A percentile compares a stretch with the other conserved stretches of the same genome.
These are phyloP conservation scores for Malus sylvestris DNA, from an alignment of 306 rosid genomes.

Conservation along the genomic window DNA sequence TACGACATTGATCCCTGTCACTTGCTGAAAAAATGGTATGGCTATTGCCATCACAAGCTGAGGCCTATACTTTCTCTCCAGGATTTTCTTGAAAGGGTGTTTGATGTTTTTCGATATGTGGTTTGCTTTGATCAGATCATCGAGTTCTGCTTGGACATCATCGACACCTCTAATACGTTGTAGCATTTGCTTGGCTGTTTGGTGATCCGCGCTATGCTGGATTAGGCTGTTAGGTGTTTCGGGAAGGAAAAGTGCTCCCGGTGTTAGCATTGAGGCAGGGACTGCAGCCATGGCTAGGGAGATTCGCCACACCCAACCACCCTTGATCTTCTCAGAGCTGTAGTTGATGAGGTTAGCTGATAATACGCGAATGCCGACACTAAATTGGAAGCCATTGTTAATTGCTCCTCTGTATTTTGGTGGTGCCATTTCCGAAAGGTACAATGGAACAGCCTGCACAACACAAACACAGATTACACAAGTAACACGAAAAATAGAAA, in stretches of 20 bases:
- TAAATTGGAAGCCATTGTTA: slow-evolving; percentile 74
- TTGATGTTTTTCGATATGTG: slow-evolving; percentile 29
- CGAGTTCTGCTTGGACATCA: slow-evolving; percentile 45
- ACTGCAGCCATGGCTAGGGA: slow-evolving; percentile 70
- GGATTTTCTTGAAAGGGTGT: slow-evolving; percentile 42
- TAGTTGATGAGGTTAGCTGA: slow-evolving; percentile 63
- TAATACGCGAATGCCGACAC: slow-evolving; percentile 53
- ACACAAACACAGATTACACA: background rate
- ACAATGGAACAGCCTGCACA: slow-evolving; percentile 63
- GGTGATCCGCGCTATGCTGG: slow-evolving; percentile 37
- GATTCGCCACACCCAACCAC: slow-evolving; percentile 62
- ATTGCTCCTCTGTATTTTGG: slow-evolving; percentile 61
- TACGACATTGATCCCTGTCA: slow-evolving; percentile 61
- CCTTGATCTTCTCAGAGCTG: slow-evolving; percentile 57
- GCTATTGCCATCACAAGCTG: slow-evolving; percentile 59
- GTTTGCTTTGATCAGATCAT: slow-evolving; percentile 45
- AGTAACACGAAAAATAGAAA: background rate
- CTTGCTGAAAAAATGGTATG: slow-evolving; percentile 65
- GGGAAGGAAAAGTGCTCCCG: slow-evolving; percentile 75
- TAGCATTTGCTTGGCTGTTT: slow-evolving; percentile 44
- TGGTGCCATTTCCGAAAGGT: slow-evolving; percentile 81
- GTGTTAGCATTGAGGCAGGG: slow-evolving; percentile 54
- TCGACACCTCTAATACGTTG: slow-evolving; percentile 45
- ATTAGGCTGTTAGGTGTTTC: slow-evolving; percentile 78
- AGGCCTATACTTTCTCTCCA: slow-evolving; percentile 45